Percentiles rank a stretch among this genome's conserved stretches.
phyloP scores from a whole-genome alignment of 108 stramenopile genomes.

The Skeletonema menzelii region DNA sequence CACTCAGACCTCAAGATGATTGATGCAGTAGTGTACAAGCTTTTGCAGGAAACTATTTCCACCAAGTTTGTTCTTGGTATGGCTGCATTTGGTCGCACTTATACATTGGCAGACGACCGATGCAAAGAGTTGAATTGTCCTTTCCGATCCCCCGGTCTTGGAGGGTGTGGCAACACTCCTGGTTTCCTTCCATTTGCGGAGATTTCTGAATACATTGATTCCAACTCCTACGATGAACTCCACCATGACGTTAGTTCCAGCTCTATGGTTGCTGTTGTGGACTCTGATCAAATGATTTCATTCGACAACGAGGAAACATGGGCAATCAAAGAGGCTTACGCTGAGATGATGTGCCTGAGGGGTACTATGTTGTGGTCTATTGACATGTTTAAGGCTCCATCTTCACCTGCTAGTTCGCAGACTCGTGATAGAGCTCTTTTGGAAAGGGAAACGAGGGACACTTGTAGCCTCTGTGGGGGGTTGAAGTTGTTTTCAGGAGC shows the following conservation, averaged over 20 bases:
- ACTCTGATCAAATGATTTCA: slow-evolving; percentile 44
- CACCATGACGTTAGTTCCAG: slow-evolving; percentile 45
- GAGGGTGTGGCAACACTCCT: slow-evolving; percentile 48
- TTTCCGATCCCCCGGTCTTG: slow-evolving; percentile 49
- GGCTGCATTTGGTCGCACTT: slow-evolving; percentile 55
- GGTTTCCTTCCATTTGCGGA: slow-evolving; percentile 47
- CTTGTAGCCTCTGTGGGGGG: slow-evolving; percentile 34
- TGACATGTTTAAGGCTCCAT: slow-evolving; percentile 46
- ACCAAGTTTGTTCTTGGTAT: slow-evolving; percentile 55
- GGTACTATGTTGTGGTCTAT: slow-evolving; percentile 54
- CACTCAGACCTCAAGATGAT: slow-evolving; percentile 53
- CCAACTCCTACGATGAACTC: slow-evolving; percentile 33
- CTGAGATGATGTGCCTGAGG: slow-evolving; percentile 53
- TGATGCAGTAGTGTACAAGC: slow-evolving; percentile 41
- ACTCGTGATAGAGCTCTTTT: background rate
- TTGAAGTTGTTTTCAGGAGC: slow-evolving; percentile 9
- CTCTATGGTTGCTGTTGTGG: slow-evolving; percentile 46
- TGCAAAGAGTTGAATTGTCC: slow-evolving; percentile 50
- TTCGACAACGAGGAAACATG: slow-evolving; percentile 47
- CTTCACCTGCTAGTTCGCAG: slow-evolving; percentile 4
- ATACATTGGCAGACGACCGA: slow-evolving; percentile 43
- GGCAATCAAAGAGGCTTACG: slow-evolving; percentile 50
- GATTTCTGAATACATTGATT: slow-evolving; percentile 48
- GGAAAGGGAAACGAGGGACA: background rate
- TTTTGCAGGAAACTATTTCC: slow-evolving; percentile 19